Conservation (phyloP, 2,329 filamentous ascomycete species). For the Aureobasidium zeae region DNA sequence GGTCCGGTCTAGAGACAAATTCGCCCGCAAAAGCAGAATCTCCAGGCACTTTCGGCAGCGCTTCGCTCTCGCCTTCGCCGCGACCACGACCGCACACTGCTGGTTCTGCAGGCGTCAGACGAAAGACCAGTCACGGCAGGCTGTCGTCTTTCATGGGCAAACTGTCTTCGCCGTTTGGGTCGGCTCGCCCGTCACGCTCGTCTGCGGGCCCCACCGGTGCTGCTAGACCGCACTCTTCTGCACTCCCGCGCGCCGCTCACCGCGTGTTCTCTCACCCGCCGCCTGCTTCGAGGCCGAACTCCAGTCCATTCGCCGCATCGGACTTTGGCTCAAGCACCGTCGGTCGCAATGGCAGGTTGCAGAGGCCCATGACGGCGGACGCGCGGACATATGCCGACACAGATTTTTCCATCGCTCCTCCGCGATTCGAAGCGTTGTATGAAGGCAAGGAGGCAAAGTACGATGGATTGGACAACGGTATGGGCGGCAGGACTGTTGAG, state of each 20-base stretch:
- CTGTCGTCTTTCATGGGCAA: background rate
- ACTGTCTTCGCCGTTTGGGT: background rate
- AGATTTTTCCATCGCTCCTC: slow-evolving; percentile 2
- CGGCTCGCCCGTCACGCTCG: background rate
- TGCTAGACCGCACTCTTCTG: background rate
- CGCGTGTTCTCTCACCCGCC: slow-evolving; percentile 1
- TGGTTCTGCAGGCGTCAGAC: background rate
- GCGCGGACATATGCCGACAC: background rate
- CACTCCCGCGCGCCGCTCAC: background rate
- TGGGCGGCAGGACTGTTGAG: background rate
- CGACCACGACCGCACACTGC: background rate
- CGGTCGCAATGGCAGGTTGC: background rate
- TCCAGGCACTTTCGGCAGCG: background rate
- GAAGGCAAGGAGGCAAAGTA: background rate
- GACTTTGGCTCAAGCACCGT: background rate
- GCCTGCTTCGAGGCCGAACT: background rate
- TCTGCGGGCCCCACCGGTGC: background rate
- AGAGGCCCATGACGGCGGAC: background rate
- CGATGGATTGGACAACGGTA: background rate
- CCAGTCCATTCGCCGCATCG: background rate
- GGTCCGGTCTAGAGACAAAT: slow-evolving; percentile 1
- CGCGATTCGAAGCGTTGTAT: background rate
- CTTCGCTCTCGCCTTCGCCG: background rate
- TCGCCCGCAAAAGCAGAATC: background rate
- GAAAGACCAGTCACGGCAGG: slow-evolving; percentile 1